phyloP scores from a whole-genome alignment of 148 eudicot species.

The Chenopodium berlandieri region DNA sequence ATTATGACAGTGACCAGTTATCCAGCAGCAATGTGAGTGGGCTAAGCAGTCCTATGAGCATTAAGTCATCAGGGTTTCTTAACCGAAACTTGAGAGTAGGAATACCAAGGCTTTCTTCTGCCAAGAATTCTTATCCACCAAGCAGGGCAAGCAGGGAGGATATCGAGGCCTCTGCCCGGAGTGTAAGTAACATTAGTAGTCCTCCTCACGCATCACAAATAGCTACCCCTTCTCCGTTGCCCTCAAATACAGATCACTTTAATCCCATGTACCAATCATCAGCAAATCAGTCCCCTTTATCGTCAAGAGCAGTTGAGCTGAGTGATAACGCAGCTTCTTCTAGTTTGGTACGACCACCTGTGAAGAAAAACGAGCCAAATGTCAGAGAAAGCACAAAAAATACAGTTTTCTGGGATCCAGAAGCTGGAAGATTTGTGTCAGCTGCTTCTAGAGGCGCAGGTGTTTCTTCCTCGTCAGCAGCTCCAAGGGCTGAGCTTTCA shows the following conservation, averaged over 20 bases:
- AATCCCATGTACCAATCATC: conserved; percentile 68
- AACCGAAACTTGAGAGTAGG: conserved; percentile 38
- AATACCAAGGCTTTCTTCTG: conserved; percentile 40
- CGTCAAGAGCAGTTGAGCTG: conserved; percentile 37
- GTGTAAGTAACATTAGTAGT: conserved; percentile 73
- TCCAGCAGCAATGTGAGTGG: conserved; percentile 71
- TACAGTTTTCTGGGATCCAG: conserved; percentile 79
- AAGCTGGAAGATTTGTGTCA: conserved; percentile 83
- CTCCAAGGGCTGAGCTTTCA: conserved; percentile 51
- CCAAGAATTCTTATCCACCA: conserved; percentile 75
- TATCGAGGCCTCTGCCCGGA: conserved; percentile 57
- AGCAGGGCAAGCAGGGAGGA: conserved; percentile 75
- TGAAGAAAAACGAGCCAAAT: conserved; percentile 30
- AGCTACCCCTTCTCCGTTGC: conserved; percentile 39
- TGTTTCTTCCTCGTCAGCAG: conserved; percentile 39
- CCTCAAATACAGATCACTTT: conserved; percentile 47
- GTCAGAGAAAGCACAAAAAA: conserved; percentile 34
- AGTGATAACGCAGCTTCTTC: conserved; percentile 22
- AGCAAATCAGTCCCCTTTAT: conserved; percentile 63
- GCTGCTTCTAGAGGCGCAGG: conserved; percentile 37
- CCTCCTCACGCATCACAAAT: conserved; percentile 53
- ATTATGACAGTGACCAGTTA: conserved; percentile 51
- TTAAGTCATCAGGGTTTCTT: conserved; percentile 48
- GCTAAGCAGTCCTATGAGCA: conserved; percentile 69
- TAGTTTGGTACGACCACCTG: conserved; percentile 15